These are phyloP conservation scores for Gleditsia sinensis DNA, from an alignment of 306 rosid genomes.

Conservation along the genomic window DNA sequence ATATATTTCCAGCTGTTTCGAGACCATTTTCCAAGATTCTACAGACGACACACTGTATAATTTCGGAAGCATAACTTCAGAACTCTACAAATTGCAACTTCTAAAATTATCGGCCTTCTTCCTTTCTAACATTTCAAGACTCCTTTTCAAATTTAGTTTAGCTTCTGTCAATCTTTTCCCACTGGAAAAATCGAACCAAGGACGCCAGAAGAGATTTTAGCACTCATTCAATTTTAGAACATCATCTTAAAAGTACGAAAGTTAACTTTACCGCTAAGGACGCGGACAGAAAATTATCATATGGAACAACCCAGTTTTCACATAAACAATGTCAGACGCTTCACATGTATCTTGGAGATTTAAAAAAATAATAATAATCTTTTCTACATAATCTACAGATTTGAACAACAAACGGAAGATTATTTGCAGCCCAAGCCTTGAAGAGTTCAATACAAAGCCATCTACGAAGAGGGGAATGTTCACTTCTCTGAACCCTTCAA, in stretches of 20 bases:
- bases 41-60: too few species aligned
- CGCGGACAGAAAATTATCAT: not conserved
- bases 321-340: conserved; percentile 22
- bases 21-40: not conserved
- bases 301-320: not conserved
- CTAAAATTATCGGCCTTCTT: not conserved
- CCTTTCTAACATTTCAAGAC: not conserved
- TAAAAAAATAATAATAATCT: too few species aligned
- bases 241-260: not conserved
- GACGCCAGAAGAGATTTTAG: too few species aligned
- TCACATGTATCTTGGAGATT: not conserved
- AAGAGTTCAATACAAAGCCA: conserved; percentile 25
- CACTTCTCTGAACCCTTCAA: conserved; percentile 14
- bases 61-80: not conserved
- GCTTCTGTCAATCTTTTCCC: too few species aligned
- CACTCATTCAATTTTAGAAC: not conserved
- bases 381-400: too few species aligned
- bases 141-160: not conserved
- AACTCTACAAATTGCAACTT: not conserved
- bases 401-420: conserved; percentile 28
- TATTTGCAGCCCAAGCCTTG: not conserved
- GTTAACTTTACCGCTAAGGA: not conserved
- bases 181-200: too few species aligned
- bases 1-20: not conserved
- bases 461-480: conserved; percentile 25